These are phyloP conservation scores for Yarrowia porcina DNA, from an alignment of 805 yeast species.

Conservation along the genomic window DNA sequence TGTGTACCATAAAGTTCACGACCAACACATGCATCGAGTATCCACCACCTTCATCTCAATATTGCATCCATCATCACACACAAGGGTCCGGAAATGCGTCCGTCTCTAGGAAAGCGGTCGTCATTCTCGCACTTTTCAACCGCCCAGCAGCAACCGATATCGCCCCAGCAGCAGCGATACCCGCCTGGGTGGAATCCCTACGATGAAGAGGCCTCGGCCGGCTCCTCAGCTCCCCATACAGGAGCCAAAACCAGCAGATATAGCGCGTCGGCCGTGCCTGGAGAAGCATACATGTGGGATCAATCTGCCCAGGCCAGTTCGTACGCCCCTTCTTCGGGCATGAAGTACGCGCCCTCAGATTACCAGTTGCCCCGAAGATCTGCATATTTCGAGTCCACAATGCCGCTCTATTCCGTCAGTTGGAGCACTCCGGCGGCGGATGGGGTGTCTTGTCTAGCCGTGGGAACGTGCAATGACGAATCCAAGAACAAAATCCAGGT, in stretches of 20 bases:
- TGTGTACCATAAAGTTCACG: slow-evolving; percentile 15
- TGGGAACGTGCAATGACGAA: slow-evolving; percentile 81
- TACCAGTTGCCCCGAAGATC: slow-evolving; percentile 29
- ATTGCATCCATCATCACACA: slow-evolving; percentile 22
- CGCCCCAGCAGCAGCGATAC: slow-evolving; percentile 23
- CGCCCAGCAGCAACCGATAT: slow-evolving; percentile 24
- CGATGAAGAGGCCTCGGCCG: neutral
- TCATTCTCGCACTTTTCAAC: slow-evolving; percentile 34
- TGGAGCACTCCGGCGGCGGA: slow-evolving; percentile 46
- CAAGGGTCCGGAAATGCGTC: slow-evolving; percentile 28
- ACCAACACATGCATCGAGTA: neutral
- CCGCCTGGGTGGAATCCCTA: slow-evolving; percentile 23
- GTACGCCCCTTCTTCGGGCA: slow-evolving; percentile 26
- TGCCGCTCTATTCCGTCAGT: slow-evolving; percentile 52
- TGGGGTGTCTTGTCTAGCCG: slow-evolving; percentile 52
- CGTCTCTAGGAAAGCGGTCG: slow-evolving; percentile 33
- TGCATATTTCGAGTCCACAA: slow-evolving; percentile 48
- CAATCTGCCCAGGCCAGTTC: slow-evolving; percentile 26
- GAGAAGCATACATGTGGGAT: slow-evolving; percentile 9
- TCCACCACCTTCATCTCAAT: neutral
- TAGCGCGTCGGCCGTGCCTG: slow-evolving; percentile 16
- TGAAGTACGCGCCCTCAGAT: neutral
- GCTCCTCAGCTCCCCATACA: neutral
- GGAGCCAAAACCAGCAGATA: slow-evolving; percentile 1
- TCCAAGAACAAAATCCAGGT: slow-evolving; percentile 55